Percentiles rank a stretch among this genome's conserved stretches.
phyloP scores from a whole-genome alignment of 2,329 filamentous ascomycete genomes.

The Didymella lethalis region DNA sequence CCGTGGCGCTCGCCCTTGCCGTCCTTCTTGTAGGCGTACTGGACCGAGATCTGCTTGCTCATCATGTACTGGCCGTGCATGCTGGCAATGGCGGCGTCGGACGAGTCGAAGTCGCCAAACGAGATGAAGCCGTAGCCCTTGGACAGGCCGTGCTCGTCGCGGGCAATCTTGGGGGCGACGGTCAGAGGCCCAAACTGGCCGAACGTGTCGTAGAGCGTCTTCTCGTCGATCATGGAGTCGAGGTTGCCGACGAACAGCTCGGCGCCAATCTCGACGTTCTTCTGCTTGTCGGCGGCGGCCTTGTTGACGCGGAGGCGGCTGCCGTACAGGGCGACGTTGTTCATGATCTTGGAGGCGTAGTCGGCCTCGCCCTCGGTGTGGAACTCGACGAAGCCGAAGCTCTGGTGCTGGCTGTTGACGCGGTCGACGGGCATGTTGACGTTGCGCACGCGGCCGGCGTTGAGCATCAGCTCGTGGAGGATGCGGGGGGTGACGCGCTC shows the following conservation, averaged over 20 bases:
- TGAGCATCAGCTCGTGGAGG: slow-evolving; percentile 97
- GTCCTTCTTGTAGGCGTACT: slow-evolving; percentile 99
- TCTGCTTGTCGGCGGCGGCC: slow-evolving; percentile 90
- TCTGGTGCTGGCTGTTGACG: slow-evolving; percentile 95
- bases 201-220: slow-evolving; percentile 94
- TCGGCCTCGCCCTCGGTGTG: slow-evolving; percentile 94
- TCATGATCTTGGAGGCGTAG: slow-evolving; percentile 96
- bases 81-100: slow-evolving; percentile 87
- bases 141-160: slow-evolving; percentile 85
- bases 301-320: slow-evolving; percentile 98
- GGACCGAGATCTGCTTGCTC: slow-evolving; percentile 95
- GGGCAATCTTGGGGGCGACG: slow-evolving; percentile 82
- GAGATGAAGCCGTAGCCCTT: slow-evolving; percentile 98
- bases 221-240: slow-evolving; percentile 93
- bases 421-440: slow-evolving; percentile 98
- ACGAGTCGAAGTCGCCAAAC: slow-evolving; percentile 91
- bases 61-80: slow-evolving; percentile 97
- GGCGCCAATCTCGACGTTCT: slow-evolving; percentile 89
- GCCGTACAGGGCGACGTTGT: slow-evolving; percentile 89
- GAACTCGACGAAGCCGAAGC: slow-evolving; percentile 99
- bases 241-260: slow-evolving; percentile 97
- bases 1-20: slow-evolving; percentile 96
- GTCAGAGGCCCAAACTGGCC: slow-evolving; percentile 88
- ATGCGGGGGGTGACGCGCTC: slow-evolving; percentile 90
- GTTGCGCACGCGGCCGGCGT: slow-evolving; percentile 96